Conservation (phyloP, 1,284 basidiomycete species). For the Filobasidium uniguttulatum region DNA sequence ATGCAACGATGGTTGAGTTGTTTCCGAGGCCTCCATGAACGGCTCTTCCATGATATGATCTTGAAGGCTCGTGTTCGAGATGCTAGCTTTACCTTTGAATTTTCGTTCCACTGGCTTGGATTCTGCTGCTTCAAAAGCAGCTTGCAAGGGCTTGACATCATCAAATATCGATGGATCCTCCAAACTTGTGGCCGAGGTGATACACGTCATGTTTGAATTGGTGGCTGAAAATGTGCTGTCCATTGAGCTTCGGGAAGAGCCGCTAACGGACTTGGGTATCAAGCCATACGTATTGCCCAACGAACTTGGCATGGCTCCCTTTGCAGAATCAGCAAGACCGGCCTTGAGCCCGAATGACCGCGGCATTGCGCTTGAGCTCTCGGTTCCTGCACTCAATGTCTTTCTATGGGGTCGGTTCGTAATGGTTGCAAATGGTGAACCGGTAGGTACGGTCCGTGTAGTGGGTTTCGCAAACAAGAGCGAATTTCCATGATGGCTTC, state of each 20-base stretch:
- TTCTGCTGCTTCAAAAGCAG: constrained; percentile 30
- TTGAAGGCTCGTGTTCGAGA: constrained; percentile 26
- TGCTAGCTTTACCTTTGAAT: constrained; percentile 33
- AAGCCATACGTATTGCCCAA: background rate
- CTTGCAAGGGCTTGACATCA: constrained; percentile 36
- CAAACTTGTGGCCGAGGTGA: constrained; percentile 17
- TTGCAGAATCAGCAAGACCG: constrained; percentile 31
- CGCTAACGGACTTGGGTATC: constrained; percentile 13
- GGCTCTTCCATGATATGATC: constrained; percentile 15
- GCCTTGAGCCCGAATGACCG: constrained; percentile 36
- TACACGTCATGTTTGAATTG: constrained; percentile 20
- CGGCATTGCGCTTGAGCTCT: constrained; percentile 20
- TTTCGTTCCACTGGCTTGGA: constrained; percentile 27
- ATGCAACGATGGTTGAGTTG: constrained; percentile 14
- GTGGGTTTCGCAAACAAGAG: background rate
- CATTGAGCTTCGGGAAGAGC: constrained; percentile 7
- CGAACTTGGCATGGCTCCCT: constrained; percentile 4
- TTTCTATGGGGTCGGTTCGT: constrained; percentile 10
- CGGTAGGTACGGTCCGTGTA: background rate
- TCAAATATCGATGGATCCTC: constrained; percentile 33
- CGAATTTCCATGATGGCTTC: constrained; percentile 1
- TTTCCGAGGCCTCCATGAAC: constrained; percentile 13
- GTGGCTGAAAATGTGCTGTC: constrained; percentile 16
- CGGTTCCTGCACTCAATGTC: constrained; percentile 10
- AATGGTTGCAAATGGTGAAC: constrained; percentile 1